These are phyloP conservation scores for Scorias spongiosa DNA, from an alignment of 2,329 filamentous ascomycete genomes.

Conservation along the genomic window DNA sequence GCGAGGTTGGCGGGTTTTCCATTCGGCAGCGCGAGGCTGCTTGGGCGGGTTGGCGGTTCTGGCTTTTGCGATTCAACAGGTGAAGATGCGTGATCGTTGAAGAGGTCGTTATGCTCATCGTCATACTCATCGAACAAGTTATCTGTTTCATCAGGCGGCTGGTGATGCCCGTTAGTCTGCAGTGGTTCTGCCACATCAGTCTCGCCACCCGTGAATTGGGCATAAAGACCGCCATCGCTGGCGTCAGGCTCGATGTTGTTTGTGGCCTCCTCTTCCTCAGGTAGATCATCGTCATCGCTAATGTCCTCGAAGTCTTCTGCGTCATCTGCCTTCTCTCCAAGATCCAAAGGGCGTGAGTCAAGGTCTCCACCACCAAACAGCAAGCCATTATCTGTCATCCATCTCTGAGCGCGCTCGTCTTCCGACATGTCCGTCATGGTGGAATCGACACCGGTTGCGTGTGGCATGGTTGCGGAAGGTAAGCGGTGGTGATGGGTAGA, in stretches of 20 bases:
- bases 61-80: slow-evolving; percentile 13
- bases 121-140: slow-evolving; percentile 54
- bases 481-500: background rate
- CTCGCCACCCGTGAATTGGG: background rate
- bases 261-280: slow-evolving; percentile 52
- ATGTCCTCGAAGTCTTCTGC: slow-evolving; percentile 86
- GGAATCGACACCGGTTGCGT: slow-evolving; percentile 18
- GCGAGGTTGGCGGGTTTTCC: slow-evolving; percentile 13
- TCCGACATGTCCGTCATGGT: slow-evolving; percentile 4
- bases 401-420: slow-evolving; percentile 14
- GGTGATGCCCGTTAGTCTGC: slow-evolving; percentile 9
- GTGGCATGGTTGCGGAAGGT: slow-evolving; percentile 19
- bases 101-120: slow-evolving; percentile 22
- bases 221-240: background rate
- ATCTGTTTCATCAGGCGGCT: slow-evolving; percentile 23
- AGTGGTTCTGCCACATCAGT: slow-evolving; percentile 3
- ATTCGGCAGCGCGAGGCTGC: slow-evolving; percentile 17
- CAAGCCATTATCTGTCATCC: background rate
- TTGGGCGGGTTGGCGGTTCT: slow-evolving; percentile 8
- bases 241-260: slow-evolving; percentile 2
- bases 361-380: background rate
- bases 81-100: slow-evolving; percentile 21
- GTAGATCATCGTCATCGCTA: slow-evolving; percentile 79
- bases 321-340: slow-evolving; percentile 72
- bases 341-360: slow-evolving; percentile 24